Conservation (phyloP, 768 basidiomycete genomes). For the Lentinula sp. region DNA sequence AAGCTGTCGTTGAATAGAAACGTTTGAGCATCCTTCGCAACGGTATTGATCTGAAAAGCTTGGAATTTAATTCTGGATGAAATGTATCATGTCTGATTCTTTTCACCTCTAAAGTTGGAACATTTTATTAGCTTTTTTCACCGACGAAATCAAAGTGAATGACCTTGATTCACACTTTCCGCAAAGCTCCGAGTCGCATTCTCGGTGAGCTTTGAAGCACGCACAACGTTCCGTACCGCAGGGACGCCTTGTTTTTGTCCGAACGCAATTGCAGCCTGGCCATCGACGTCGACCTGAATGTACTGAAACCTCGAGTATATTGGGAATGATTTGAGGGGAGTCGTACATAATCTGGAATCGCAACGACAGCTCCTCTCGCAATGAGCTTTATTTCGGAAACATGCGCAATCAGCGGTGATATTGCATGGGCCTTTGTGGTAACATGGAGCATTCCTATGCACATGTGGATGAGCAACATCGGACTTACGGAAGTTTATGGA, state of each 20-base stretch:
- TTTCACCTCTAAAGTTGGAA: background rate
- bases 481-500: too few relatives aligned
- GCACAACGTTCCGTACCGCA: slow-evolving; percentile 43
- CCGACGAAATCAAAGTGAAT: slow-evolving; percentile 11
- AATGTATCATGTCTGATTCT: too few relatives aligned
- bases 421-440: slow-evolving; percentile 52
- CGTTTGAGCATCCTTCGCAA: slow-evolving; percentile 25
- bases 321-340: background rate
- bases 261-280: slow-evolving; percentile 50
- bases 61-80: background rate
- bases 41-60: background rate
- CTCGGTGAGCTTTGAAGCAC: slow-evolving; percentile 43
- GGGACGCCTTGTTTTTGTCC: slow-evolving; percentile 14
- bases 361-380: slow-evolving; percentile 58
- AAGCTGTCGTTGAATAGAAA: slow-evolving; percentile 37
- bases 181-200: slow-evolving; percentile 70
- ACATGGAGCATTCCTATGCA: slow-evolving; percentile 42
- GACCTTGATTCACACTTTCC: slow-evolving; percentile 43
- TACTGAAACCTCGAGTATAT: background rate
- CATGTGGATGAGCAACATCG: background rate
- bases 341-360: slow-evolving; percentile 36
- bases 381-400: slow-evolving; percentile 41
- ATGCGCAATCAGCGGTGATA: slow-evolving; percentile 35
- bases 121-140: background rate
- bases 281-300: slow-evolving; percentile 46